Evolutionary conservation across 306 rosid genomes (phyloP).

Genomic region (Begonia masoniana): DNA sequence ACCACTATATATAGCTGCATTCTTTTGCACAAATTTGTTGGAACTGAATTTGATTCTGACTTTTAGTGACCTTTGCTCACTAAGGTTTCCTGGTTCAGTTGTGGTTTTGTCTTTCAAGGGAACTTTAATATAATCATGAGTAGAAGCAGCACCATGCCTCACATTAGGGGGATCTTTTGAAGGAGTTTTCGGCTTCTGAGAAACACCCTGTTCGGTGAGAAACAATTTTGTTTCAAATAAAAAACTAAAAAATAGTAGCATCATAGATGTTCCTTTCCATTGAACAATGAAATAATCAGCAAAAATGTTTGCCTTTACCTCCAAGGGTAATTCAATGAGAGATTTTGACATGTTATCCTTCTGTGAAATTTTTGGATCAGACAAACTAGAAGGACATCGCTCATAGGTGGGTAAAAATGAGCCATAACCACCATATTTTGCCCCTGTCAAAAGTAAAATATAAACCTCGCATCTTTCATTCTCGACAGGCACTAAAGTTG

Average conservation of each 20-base stretch:
- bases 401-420: conserved; percentile 56
- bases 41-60: conserved; percentile 59
- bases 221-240: too few species aligned
- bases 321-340: conserved; percentile 23
- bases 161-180: conserved; percentile 18
- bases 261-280: conserved; percentile 15
- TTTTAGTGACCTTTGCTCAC: conserved; percentile 45
- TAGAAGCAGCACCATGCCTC: conserved; percentile 29
- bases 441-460: conserved; percentile 29
- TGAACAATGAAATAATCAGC: conserved; percentile 6
- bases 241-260: not conserved
- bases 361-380: conserved; percentile 37
- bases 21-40: conserved; percentile 25
- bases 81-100: conserved; percentile 22
- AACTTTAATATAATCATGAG: conserved; percentile 21
- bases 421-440: conserved; percentile 65
- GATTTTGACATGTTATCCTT: conserved; percentile 31
- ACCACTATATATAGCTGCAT: conserved; percentile 32
- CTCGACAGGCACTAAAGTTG: conserved; percentile 7
- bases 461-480: conserved; percentile 17
- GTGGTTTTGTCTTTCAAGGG: conserved; percentile 31
- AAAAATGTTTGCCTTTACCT: conserved; percentile 29
- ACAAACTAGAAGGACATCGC: conserved; percentile 19
- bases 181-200: conserved; percentile 38
- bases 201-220: conserved; percentile 26